These are phyloP conservation scores for Thalassia testudinum DNA, from an alignment of 116 monocot genomes.

Conservation along the genomic window DNA sequence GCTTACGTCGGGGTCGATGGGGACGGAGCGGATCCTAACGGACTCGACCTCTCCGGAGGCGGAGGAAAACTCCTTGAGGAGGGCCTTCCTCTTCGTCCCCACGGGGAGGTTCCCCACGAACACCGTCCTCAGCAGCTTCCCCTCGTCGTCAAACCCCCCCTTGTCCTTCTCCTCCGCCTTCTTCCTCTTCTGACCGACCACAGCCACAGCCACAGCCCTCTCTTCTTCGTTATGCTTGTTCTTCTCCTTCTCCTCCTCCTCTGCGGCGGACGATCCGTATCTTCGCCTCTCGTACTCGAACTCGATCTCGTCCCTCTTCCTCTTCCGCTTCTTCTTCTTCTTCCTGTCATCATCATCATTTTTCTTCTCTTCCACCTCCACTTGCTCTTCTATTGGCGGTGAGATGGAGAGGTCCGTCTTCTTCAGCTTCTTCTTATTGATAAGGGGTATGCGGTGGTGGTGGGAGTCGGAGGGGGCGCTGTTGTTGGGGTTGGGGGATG, in stretches of 20 bases:
- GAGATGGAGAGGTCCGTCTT: not conserved
- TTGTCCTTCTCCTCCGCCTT: slow-evolving; percentile 42
- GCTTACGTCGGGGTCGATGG: slow-evolving; percentile 61
- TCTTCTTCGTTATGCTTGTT: slow-evolving; percentile 21
- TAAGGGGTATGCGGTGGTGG: not conserved
- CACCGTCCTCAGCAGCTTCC: slow-evolving; percentile 79
- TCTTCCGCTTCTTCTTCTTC: slow-evolving; percentile 8
- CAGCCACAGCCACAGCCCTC: slow-evolving; percentile 3
- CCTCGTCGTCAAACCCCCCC: slow-evolving; percentile 60
- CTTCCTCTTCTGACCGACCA: slow-evolving; percentile 52
- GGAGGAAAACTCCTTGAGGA: slow-evolving; percentile 62
- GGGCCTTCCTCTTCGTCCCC: slow-evolving; percentile 54
- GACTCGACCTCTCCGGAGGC: slow-evolving; percentile 79
- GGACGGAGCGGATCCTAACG: slow-evolving; percentile 73
- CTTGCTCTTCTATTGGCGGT: too few relatives aligned
- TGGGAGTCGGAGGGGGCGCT: not conserved
- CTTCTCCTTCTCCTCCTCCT: not conserved
- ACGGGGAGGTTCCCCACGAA: slow-evolving; percentile 83
- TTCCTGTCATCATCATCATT: not conserved
- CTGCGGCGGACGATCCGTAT: not conserved
- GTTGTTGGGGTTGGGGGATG: not conserved
- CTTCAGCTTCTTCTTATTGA: not conserved
- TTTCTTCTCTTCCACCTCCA: too few relatives aligned
- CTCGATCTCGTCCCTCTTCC: slow-evolving; percentile 15
- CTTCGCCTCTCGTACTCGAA: slow-evolving; percentile 9